These are phyloP conservation scores for Lentinula lateritia DNA, from an alignment of 768 basidiomycete genomes.

Conservation along the genomic window DNA sequence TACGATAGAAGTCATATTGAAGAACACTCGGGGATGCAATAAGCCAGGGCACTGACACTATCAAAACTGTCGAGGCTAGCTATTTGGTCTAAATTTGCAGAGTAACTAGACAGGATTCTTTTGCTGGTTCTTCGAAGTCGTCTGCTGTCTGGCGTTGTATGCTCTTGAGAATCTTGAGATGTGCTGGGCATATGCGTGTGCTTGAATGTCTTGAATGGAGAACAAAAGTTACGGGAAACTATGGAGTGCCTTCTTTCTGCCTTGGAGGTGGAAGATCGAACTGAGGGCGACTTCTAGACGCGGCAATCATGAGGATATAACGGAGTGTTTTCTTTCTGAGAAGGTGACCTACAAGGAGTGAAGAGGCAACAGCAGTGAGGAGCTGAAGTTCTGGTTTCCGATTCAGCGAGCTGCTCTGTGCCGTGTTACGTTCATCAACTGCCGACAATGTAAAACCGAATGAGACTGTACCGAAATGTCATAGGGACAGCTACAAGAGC, in stretches of 20 bases:
- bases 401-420: not conserved
- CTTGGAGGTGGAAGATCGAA: not conserved
- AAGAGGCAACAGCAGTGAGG: not conserved
- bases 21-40: not conserved
- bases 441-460: not conserved
- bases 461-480: not conserved
- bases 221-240: not conserved
- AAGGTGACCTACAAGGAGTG: not conserved
- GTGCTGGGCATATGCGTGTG: not conserved
- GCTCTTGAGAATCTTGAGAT: not conserved
- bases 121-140: not conserved
- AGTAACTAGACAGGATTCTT: not conserved
- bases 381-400: not conserved
- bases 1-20: not conserved
- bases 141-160: not conserved
- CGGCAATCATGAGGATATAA: not conserved
- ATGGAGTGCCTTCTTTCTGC: not conserved
- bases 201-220: not conserved
- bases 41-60: not conserved
- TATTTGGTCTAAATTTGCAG: not conserved
- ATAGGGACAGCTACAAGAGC: slow-evolving; percentile 2
- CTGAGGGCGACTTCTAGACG: not conserved
- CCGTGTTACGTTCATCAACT: not conserved
- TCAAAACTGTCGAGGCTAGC: not conserved
- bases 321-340: not conserved